Evolutionary conservation across 306 rosid genomes (phyloP), one percentile per base, ranked within the genome.

Genomic region (Aeschynomene evenia): DNA sequence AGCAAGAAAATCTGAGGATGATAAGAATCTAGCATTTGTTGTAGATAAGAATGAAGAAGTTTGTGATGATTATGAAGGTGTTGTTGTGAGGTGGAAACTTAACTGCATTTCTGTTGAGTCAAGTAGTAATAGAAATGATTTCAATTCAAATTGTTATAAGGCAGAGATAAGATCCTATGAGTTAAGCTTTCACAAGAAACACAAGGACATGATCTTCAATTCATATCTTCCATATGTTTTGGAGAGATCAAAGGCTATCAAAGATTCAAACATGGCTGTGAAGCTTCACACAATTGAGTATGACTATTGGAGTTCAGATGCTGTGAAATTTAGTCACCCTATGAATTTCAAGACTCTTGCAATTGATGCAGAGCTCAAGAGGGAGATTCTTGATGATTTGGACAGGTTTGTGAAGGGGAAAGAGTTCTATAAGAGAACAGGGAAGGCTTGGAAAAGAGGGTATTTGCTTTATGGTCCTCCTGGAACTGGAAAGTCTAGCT

Each of bases 381-480:
- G 56, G 51, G 87, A 65, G 1, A 20, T 84, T 46, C 1, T 79
- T 16, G 72, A 66, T 14, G 87, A 84, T 34, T 80, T 87, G 77
- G 82, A 84, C 23, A 79, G 43, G 12, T 87, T 82, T 56, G 54
- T 81, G 16, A 60, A 60, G 10, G 60, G 81, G 7, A 82, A 50
- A 40, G 83, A 86, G 9, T 86, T 73, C 42, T 86, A 84, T 1
- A 22, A 42, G n/a, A 77, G 79, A 58, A 71, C 82, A 0, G 85
- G 85, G 6, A 87, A 75, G 63, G 77, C 85, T 8, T 84, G 92
- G 92, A 87, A 84, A 70, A 43, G 92, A 0, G 89, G 87, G 43
- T 84, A 84, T 66, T 62, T 87, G 45, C 52, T 82, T 20, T 77
- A 78, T 72, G 87, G 89, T 9, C 89, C 92, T 50, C 87, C 89